phyloP scores from a whole-genome alignment of 2,329 filamentous ascomycete species.

The Ophiostoma piceae region DNA sequence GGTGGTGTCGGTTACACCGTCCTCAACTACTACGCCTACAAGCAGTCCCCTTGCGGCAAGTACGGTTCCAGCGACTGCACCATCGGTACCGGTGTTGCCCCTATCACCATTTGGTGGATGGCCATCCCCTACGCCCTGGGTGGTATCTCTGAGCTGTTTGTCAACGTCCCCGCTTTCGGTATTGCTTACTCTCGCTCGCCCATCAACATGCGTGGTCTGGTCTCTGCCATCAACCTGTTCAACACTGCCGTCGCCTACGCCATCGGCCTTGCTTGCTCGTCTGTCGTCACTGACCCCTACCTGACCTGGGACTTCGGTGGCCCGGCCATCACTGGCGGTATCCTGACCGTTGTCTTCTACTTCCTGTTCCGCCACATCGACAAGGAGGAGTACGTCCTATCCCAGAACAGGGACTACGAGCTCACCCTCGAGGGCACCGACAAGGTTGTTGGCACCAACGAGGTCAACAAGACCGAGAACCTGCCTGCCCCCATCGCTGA shows the following conservation, averaged over 20 bases:
- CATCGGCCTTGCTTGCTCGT: conserved; percentile 55
- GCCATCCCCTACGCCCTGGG: conserved; percentile 47
- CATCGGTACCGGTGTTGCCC: conserved; percentile 36
- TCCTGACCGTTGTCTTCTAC: conserved; percentile 43
- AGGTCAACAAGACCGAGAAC: conserved; percentile 30
- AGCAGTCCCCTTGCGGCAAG: conserved; percentile 40
- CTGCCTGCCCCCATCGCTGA: conserved; percentile 30
- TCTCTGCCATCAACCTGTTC: conserved; percentile 63
- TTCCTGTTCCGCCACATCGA: conserved; percentile 45
- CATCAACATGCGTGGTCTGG: conserved; percentile 68
- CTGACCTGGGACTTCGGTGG: conserved; percentile 48
- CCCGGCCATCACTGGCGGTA: conserved; percentile 42
- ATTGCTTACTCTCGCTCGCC: conserved; percentile 64
- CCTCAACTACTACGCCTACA: conserved; percentile 41
- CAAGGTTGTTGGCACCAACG: conserved; percentile 27
- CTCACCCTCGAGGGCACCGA: conserved; percentile 24
- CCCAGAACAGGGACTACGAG: conserved; percentile 35
- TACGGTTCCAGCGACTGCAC: conserved; percentile 37
- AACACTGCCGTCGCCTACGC: conserved; percentile 64
- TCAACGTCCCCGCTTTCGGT: conserved; percentile 48
- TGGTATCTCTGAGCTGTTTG: conserved; percentile 49
- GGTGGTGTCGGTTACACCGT: conserved; percentile 42
- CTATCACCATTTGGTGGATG: conserved; percentile 53
- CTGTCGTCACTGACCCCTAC: conserved; percentile 45
- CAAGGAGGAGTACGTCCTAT: conserved; percentile 42